phyloP scores from a whole-genome alignment of 164 flowering plant species.

The Umbellularia californica region DNA sequence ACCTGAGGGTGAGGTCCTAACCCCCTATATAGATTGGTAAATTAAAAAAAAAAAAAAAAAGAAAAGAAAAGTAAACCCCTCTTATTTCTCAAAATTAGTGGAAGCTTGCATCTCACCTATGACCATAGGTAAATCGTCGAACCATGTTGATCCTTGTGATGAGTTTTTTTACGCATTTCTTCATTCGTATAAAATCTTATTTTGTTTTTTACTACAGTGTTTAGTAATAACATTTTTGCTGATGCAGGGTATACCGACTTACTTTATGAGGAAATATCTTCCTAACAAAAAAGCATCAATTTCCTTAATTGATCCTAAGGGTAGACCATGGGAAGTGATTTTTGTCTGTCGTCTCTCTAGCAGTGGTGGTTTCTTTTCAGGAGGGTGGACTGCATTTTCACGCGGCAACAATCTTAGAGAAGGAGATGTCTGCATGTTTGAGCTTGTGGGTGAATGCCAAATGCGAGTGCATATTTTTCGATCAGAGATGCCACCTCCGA shows the following conservation, averaged over 20 bases:
- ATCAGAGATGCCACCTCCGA: background rate
- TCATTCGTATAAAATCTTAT: background rate
- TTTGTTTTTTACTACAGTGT: background rate
- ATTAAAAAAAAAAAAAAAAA: too few species aligned
- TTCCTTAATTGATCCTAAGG: slow-evolving; percentile 7
- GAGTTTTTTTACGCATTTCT: background rate
- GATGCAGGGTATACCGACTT: slow-evolving; percentile 11
- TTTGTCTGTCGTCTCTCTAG: background rate
- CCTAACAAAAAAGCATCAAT: background rate
- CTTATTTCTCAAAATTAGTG: background rate
- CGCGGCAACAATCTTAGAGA: background rate
- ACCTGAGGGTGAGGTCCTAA: too few species aligned
- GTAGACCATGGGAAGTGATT: slow-evolving; percentile 13
- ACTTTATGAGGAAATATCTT: slow-evolving; percentile 8
- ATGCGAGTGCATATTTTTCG: background rate
- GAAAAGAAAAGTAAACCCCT: too few species aligned
- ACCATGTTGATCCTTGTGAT: background rate
- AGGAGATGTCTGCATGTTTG: slow-evolving; percentile 17
- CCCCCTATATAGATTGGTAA: background rate
- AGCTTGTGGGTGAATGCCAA: slow-evolving; percentile 20
- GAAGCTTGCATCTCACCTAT: background rate
- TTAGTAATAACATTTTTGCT: background rate
- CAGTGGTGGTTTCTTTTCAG: background rate
- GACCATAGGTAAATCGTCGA: too few species aligned
- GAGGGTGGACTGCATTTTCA: slow-evolving; percentile 16